phyloP scores from a whole-genome alignment of 2,329 filamentous ascomycete genomes.

The Rutstroemia sydowiana region DNA sequence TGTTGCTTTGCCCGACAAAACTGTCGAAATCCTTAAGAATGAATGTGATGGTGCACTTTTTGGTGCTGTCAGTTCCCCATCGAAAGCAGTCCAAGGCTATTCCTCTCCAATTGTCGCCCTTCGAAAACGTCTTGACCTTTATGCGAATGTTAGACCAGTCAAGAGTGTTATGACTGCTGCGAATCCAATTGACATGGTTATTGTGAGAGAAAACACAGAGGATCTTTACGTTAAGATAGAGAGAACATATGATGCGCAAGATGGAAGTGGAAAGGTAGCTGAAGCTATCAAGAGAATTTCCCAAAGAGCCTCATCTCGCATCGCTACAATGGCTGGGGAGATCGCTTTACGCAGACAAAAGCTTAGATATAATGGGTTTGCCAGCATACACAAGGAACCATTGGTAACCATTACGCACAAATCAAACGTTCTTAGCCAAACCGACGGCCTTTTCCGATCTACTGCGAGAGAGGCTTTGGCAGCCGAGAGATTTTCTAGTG shows the following conservation, averaged over 20 bases:
- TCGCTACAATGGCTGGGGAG: constrained; percentile 88
- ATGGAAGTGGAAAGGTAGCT: constrained; percentile 70
- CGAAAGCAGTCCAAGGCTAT: constrained; percentile 86
- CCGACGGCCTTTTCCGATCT: constrained; percentile 88
- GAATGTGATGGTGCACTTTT: constrained; percentile 97
- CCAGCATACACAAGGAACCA: constrained; percentile 58
- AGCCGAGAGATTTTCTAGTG: constrained; percentile 51
- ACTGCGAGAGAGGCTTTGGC: constrained; percentile 69
- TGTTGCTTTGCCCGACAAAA: constrained; percentile 79
- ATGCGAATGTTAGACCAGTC: constrained; percentile 95
- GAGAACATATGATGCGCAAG: constrained; percentile 66
- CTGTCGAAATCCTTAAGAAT: constrained; percentile 77
- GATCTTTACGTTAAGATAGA: constrained; percentile 91
- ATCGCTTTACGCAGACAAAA: constrained; percentile 83
- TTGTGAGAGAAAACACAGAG: constrained; percentile 97
- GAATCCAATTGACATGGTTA: constrained; percentile 77
- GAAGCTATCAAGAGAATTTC: constrained; percentile 98
- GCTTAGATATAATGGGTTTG: constrained; percentile 53
- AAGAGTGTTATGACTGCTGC: constrained; percentile 65
- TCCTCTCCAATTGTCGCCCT: constrained; percentile 84
- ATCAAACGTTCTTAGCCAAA: constrained; percentile 93
- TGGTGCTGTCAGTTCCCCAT: constrained; percentile 89
- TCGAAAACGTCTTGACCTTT: constrained; percentile 89
- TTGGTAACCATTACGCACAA: constrained; percentile 98
- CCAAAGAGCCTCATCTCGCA: constrained; percentile 74